A percentile compares a stretch with the other conserved stretches of the same genome.
Conservation (phyloP, 148 eudicot genomes). For the Polygonum aviculare region DNA sequence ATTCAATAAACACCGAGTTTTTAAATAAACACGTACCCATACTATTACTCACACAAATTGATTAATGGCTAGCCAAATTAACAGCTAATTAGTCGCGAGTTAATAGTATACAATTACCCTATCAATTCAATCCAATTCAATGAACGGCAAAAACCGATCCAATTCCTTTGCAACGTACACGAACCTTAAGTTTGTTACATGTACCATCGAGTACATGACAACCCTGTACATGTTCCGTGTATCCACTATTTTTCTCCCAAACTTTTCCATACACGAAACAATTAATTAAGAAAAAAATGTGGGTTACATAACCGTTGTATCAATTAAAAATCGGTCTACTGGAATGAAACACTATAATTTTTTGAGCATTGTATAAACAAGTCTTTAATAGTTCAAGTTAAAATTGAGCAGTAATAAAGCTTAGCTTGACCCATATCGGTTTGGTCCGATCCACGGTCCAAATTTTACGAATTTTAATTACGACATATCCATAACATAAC, state of each 20-base stretch:
- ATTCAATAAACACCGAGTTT: neutral
- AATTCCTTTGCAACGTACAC: neutral
- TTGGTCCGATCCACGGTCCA: no score
- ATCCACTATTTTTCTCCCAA: neutral
- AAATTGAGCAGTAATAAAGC: no score
- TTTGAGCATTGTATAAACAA: no score
- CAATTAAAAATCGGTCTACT: no score
- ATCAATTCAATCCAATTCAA: neutral
- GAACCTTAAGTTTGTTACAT: constrained; percentile 8
- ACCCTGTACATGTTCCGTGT: neutral
- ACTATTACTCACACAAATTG: neutral
- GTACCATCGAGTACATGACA: constrained; percentile 3
- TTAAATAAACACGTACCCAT: neutral
- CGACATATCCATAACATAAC: no score
- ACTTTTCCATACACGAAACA: neutral
- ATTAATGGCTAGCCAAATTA: no score
- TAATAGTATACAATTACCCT: neutral
- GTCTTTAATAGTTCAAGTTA: no score
- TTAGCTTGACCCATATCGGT: no score
- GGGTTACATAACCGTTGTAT: no score
- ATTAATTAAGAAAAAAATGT: neutral
- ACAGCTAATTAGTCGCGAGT: neutral
- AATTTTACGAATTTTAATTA: no score
- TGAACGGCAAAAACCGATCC: neutral
- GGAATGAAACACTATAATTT: no score